phyloP scores from a whole-genome alignment of 306 rosid genomes.

The Inga oerstediana region DNA sequence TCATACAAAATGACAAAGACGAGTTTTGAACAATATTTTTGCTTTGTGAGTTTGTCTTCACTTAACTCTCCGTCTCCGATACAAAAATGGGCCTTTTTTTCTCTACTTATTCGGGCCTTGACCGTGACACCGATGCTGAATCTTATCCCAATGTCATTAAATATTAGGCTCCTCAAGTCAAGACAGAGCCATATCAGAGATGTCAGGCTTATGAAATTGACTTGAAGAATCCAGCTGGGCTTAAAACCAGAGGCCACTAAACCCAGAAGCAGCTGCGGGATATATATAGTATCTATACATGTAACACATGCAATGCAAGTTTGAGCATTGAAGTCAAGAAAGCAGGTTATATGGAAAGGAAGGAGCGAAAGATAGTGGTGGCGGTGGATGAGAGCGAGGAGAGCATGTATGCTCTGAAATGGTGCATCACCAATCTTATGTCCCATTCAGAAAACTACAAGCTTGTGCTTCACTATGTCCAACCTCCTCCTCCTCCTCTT shows the following conservation, averaged over 20 bases:
- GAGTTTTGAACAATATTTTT: not conserved
- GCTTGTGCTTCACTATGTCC: slow-evolving; percentile 72
- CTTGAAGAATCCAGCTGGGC: not conserved
- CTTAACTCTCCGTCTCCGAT: not conserved
- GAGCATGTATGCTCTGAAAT: slow-evolving; percentile 80
- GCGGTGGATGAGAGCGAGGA: slow-evolving; percentile 89
- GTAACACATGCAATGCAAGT: not conserved
- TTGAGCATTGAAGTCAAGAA: not conserved
- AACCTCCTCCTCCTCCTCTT: slow-evolving; percentile 59
- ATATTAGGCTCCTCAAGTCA: not conserved
- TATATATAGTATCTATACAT: no score
- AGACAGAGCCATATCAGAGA: not conserved
- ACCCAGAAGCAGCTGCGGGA: not conserved
- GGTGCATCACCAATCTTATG: slow-evolving; percentile 71
- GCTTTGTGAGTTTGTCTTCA: not conserved
- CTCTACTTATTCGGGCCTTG: not conserved
- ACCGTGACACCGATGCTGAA: slow-evolving; percentile 7
- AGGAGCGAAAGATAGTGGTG: slow-evolving; percentile 58
- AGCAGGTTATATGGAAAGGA: slow-evolving; percentile 27
- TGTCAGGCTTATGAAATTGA: not conserved
- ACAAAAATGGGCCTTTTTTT: not conserved
- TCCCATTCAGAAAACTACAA: slow-evolving; percentile 44
- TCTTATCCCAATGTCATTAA: not conserved
- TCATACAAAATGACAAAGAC: not conserved
- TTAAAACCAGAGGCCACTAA: not conserved